Percentiles rank a stretch among this genome's conserved stretches.
phyloP scores from a whole-genome alignment of 208 protist genomes.

The Zelonia costaricensis region DNA sequence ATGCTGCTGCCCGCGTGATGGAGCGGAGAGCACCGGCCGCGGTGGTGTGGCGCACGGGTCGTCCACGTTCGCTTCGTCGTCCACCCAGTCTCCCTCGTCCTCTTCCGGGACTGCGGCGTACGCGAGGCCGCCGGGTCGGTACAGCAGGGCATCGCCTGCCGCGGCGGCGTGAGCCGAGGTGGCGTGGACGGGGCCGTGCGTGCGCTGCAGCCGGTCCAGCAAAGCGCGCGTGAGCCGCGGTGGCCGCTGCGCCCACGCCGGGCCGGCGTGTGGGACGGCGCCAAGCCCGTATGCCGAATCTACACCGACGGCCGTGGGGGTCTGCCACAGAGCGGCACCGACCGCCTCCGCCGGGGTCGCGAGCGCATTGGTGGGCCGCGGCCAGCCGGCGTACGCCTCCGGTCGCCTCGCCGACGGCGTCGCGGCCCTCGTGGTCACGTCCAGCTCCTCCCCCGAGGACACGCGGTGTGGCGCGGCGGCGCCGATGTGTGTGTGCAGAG shows the following conservation, averaged over 20 bases:
- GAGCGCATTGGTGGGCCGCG: too few relatives aligned
- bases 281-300: not conserved
- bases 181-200: not conserved
- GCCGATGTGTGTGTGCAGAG: not conserved
- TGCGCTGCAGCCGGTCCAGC: conserved; percentile 15
- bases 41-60: not conserved
- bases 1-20: not conserved
- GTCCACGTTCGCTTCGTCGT: not conserved
- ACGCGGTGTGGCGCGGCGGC: too few relatives aligned
- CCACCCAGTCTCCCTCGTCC: not conserved
- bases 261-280: not conserved
- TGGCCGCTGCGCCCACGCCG: not conserved
- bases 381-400: too few relatives aligned
- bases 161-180: not conserved
- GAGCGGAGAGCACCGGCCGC: conserved; percentile 6
- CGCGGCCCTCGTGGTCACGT: too few relatives aligned
- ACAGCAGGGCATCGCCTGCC: not conserved
- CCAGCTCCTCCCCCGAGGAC: not conserved
- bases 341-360: too few relatives aligned
- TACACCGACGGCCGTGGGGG: not conserved
- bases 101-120: not conserved
- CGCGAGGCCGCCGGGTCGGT: not conserved
- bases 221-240: conserved; percentile 12
- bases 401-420: too few relatives aligned
- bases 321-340: too few relatives aligned